Evolutionary conservation across 176 grass and related monocot species (phyloP), one percentile per base, ranked within the genome.

Genomic region (Chloris gayana): DNA sequence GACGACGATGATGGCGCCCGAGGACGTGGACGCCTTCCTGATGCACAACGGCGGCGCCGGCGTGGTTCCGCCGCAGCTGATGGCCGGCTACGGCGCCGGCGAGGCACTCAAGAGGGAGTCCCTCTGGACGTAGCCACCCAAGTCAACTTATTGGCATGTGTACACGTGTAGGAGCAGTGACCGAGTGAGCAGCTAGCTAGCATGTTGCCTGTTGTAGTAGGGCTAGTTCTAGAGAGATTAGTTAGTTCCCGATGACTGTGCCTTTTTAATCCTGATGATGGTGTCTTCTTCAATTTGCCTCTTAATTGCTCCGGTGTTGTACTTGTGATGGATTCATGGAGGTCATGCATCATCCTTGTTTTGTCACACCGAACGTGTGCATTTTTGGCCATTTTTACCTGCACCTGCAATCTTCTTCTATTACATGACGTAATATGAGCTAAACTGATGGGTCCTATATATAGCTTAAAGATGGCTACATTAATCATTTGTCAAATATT

Each of bases 41-140:
- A 76, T 87, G 88, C 90, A 91, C 67, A 91, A 85, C 73, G 85
- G 77, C 15, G 75, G 86, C 56, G 65, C 64, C 45, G 85, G 77
- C 15, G 75, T 83, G 34, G 66, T 66, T 4, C 45, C 45, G 45
- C 75, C 72, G 19, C 80, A 88, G 73, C 76, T 89, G 53, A 83
- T 93, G 82, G 80, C 49, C 49, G 17, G 79, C 86, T 97, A 85
- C 66, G 80, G 75, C 75, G 69, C 61, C 6, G 54, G 54, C 54
- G 54, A 57, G 22, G 54, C 22, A n/a, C 54, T 57, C 54, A 57
- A 57, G 54, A 57, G 54, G 54, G 54, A 57, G 54, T 57, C 54
- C 22, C 54, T 57, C 7, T 57, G 54, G 54, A 57, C 54, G 22
- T 57, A 57, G 54, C 54, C 7, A 57, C 22, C 22, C 54, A 57